Evolutionary conservation across 768 basidiomycete genomes (phyloP).

Genomic region (Pulveroboletus sp.): DNA sequence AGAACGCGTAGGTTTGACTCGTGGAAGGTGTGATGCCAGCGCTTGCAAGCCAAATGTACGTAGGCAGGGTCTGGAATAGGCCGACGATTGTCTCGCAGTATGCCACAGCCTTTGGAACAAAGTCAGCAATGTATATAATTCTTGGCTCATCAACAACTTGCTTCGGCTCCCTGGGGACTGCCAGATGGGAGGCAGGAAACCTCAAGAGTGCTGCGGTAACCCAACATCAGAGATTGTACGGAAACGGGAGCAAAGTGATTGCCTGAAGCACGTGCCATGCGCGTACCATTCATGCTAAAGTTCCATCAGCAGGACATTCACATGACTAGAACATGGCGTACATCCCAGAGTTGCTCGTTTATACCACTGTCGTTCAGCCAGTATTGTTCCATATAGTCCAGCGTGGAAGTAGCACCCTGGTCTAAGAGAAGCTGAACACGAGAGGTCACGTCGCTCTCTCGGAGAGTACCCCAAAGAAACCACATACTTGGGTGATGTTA

Average conservation of each 20-base stretch:
- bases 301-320: slow-evolving; percentile 2
- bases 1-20: slow-evolving; percentile 53
- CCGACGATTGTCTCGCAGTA: slow-evolving; percentile 58
- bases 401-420: slow-evolving; percentile 56
- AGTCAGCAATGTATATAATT: not conserved
- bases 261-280: slow-evolving; percentile 56
- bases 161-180: slow-evolving; percentile 60
- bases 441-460: not conserved
- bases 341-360: slow-evolving; percentile 68
- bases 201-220: slow-evolving; percentile 48
- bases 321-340: slow-evolving; percentile 24
- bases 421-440: slow-evolving; percentile 45
- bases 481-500: slow-evolving; percentile 38
- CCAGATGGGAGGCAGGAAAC: slow-evolving; percentile 55
- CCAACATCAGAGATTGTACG: not conserved
- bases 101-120: slow-evolving; percentile 50
- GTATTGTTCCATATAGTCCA: slow-evolving; percentile 56
- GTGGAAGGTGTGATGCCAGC: slow-evolving; percentile 74
- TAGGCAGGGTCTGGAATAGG: slow-evolving; percentile 65
- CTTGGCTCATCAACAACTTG: slow-evolving; percentile 19
- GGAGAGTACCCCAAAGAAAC: not conserved
- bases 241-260: not conserved
- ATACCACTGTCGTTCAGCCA: slow-evolving; percentile 61
- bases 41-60: slow-evolving; percentile 64
- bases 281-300: slow-evolving; percentile 64